A percentile compares a stretch with the other conserved stretches of the same genome.
phyloP scores from a whole-genome alignment of 768 basidiomycete genomes.

The Suillus brevipes region DNA sequence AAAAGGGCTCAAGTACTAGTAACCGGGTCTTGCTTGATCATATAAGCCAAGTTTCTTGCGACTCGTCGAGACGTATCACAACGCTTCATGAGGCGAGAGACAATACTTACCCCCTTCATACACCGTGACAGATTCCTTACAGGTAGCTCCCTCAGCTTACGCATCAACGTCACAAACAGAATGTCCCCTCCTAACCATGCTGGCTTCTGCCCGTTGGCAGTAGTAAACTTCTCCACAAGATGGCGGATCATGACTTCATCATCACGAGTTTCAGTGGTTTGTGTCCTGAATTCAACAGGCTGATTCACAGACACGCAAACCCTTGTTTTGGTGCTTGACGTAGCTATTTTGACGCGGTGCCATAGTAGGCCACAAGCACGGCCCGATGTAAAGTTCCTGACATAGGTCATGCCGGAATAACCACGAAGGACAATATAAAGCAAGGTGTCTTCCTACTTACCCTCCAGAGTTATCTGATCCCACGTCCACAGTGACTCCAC shows the following conservation, averaged over 20 bases:
- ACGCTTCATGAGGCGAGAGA: constrained; percentile 24
- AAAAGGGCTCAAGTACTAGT: not conserved
- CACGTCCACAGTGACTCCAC: no score
- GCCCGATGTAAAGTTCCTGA: no score
- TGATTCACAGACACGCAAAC: no score
- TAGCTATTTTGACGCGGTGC: no score
- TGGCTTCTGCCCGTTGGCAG: not conserved
- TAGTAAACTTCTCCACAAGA: constrained; percentile 21
- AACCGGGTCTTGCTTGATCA: constrained; percentile 21
- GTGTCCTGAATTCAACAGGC: no score
- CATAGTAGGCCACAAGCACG: no score
- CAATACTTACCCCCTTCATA: constrained; percentile 18
- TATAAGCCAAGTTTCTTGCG: constrained; percentile 23
- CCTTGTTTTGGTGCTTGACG: no score
- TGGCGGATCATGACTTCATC: constrained; percentile 22
- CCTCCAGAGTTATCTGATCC: no score
- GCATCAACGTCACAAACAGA: constrained; percentile 21
- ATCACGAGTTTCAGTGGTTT: constrained; percentile 29
- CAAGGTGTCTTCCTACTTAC: no score
- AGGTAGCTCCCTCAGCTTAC: constrained; percentile 19
- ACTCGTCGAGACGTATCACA: constrained; percentile 29
- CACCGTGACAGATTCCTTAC: constrained; percentile 2
- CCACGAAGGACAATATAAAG: no score
- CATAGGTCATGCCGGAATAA: no score
- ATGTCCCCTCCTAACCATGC: constrained; percentile 12